Conservation (phyloP, 805 yeast genomes). For the Candida loeiensis region DNA sequence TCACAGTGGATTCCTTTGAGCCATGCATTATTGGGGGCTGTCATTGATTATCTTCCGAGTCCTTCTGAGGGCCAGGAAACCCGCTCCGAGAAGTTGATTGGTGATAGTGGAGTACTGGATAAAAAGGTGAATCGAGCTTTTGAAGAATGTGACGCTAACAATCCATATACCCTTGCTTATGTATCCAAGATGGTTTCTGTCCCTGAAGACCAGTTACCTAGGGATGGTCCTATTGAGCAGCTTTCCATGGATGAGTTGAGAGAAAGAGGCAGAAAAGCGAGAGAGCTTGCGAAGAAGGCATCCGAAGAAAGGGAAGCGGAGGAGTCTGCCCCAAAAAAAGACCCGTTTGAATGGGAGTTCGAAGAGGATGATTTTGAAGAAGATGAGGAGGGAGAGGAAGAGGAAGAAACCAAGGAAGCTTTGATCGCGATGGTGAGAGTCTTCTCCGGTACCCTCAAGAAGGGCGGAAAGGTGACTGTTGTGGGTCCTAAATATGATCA, state of each 20-base stretch:
- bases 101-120: slow-evolving; percentile 41
- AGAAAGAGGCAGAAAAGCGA: slow-evolving; percentile 61
- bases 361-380: slow-evolving; percentile 47
- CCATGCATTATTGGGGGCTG: slow-evolving; percentile 77
- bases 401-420: slow-evolving; percentile 54
- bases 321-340: slow-evolving; percentile 23
- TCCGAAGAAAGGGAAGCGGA: slow-evolving; percentile 44
- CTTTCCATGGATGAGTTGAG: slow-evolving; percentile 53
- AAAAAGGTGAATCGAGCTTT: slow-evolving; percentile 51
- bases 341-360: slow-evolving; percentile 42
- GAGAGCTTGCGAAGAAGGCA: slow-evolving; percentile 66
- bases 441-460: slow-evolving; percentile 75
- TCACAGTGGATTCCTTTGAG: slow-evolving; percentile 95
- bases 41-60: slow-evolving; percentile 80
- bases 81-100: slow-evolving; percentile 43
- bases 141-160: slow-evolving; percentile 60
- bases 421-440: slow-evolving; percentile 86
- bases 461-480: slow-evolving; percentile 72
- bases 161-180: slow-evolving; percentile 62
- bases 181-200: slow-evolving; percentile 87
- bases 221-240: slow-evolving; percentile 35
- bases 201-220: slow-evolving; percentile 77
- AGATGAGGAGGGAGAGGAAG: slow-evolving; percentile 44
- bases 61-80: slow-evolving; percentile 77
- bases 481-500: slow-evolving; percentile 90